Evolutionary conservation across 2,329 filamentous ascomycete species (phyloP).

Genomic region (Botrytis porri): DNA sequence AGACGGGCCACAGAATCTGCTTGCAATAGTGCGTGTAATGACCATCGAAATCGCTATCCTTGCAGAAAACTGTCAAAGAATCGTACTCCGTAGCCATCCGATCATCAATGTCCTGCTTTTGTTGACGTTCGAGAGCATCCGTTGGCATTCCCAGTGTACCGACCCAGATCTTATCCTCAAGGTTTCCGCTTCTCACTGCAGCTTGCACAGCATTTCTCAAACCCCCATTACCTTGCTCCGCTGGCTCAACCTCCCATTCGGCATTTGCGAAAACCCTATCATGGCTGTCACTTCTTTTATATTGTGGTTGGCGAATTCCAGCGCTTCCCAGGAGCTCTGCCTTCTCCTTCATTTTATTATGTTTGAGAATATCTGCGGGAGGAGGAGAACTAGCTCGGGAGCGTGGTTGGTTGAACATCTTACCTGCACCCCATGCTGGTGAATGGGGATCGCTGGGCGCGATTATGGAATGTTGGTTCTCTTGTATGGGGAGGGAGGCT

Average conservation of each 20-base stretch:
- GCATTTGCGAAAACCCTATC: slow-evolving; percentile 72
- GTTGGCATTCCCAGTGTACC: slow-evolving; percentile 93
- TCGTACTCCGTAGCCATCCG: slow-evolving; percentile 76
- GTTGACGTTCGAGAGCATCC: slow-evolving; percentile 72
- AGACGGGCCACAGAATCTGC: slow-evolving; percentile 94
- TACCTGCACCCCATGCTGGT: slow-evolving; percentile 65
- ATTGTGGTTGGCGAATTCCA: slow-evolving; percentile 55
- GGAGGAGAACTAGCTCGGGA: slow-evolving; percentile 72
- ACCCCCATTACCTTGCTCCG: slow-evolving; percentile 89
- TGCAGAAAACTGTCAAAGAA: slow-evolving; percentile 79
- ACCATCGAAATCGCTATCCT: slow-evolving; percentile 88
- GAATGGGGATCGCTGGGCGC: slow-evolving; percentile 73
- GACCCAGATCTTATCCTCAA: slow-evolving; percentile 81
- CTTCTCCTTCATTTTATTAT: slow-evolving; percentile 56
- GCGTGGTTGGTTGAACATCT: slow-evolving; percentile 59
- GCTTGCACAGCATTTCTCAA: slow-evolving; percentile 84
- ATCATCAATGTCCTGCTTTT: slow-evolving; percentile 81
- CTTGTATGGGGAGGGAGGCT: slow-evolving; percentile 52
- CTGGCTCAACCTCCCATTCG: slow-evolving; percentile 77
- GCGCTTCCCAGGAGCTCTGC: slow-evolving; percentile 56
- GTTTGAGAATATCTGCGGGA: slow-evolving; percentile 72
- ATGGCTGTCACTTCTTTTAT: slow-evolving; percentile 59
- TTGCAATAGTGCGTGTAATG: slow-evolving; percentile 98
- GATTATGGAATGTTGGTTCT: slow-evolving; percentile 49
- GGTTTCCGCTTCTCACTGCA: slow-evolving; percentile 64